Evolutionary conservation across 75 land plant genomes (phyloP).

Genomic region (Picea sitchensis): DNA sequence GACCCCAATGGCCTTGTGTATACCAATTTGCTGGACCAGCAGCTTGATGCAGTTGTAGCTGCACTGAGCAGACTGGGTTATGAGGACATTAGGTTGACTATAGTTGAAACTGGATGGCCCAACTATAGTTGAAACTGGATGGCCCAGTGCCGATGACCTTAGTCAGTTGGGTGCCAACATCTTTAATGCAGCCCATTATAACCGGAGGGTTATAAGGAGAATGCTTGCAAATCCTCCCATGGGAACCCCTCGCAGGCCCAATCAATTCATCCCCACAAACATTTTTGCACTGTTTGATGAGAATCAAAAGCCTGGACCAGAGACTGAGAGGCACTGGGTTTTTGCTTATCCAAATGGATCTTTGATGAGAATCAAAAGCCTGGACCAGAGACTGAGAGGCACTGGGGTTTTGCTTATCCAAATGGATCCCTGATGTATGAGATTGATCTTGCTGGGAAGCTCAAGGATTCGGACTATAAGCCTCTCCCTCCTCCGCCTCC

Average conservation of each 20-base stretch:
- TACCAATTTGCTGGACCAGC: too few species aligned
- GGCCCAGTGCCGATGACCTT: conserved; percentile 27
- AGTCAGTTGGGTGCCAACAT: conserved; percentile 5
- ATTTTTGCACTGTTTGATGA: too few species aligned
- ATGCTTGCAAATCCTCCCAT: conserved; percentile 39
- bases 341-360: conserved; percentile 65
- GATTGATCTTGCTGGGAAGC: conserved; percentile 61
- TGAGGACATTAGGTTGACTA: too few species aligned
- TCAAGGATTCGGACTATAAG: conserved; percentile 6
- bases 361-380: conserved; percentile 2
- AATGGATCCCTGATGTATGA: conserved; percentile 53
- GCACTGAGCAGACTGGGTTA: too few species aligned
- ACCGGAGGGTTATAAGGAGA: conserved; percentile 52
- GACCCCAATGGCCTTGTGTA: too few species aligned
- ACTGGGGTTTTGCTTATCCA: conserved; percentile 79
- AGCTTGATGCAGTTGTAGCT: too few species aligned
- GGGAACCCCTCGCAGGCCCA: conserved; percentile 22
- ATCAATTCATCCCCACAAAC: too few species aligned
- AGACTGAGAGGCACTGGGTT: conserved; percentile 87
- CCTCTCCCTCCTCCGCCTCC: too few species aligned
- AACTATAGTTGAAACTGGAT: too few species aligned
- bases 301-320: conserved; percentile 43
- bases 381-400: conserved; percentile 83
- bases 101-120: too few species aligned
- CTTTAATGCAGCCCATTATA: conserved; percentile 59